Percentiles rank a stretch among this genome's conserved stretches.
phyloP scores from a whole-genome alignment of 73 alveolate genomes.

The Effrenium voratum region DNA sequence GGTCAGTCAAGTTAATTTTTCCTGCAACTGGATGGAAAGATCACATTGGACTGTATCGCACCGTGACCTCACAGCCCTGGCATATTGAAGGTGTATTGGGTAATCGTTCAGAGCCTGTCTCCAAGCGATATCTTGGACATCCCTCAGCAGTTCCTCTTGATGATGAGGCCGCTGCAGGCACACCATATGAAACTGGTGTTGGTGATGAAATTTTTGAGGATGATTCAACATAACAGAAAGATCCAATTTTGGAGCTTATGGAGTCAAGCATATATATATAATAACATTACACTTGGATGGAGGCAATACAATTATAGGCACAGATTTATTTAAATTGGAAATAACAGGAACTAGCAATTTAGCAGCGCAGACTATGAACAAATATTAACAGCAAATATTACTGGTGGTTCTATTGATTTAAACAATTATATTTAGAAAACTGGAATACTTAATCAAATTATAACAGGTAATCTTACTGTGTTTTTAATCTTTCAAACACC shows the following conservation, averaged over 20 bases:
- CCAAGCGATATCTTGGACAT: too few relatives aligned
- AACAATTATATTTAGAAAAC: neutral
- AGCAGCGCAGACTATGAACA: neutral
- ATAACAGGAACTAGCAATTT: neutral
- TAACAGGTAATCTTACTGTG: too few relatives aligned
- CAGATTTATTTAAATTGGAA: neutral
- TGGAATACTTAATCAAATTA: too few relatives aligned
- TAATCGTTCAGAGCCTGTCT: neutral
- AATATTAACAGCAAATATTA: neutral
- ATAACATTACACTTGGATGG: neutral
- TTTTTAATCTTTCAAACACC: too few relatives aligned
- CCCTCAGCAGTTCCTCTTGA: neutral
- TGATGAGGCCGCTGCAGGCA: neutral
- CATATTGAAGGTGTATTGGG: neutral
- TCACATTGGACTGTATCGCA: neutral
- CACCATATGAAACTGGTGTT: neutral
- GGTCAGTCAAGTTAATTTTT: too few relatives aligned
- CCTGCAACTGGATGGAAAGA: neutral
- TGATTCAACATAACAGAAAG: too few relatives aligned
- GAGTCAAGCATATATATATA: neutral
- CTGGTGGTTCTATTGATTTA: neutral
- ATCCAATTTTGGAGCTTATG: too few relatives aligned
- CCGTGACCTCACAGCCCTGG: neutral
- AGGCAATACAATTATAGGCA: neutral
- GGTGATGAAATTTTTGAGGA: neutral